Base-by-base conservation (phyloP, 257 asterid species). In the Perilla frutescens region DNA sequence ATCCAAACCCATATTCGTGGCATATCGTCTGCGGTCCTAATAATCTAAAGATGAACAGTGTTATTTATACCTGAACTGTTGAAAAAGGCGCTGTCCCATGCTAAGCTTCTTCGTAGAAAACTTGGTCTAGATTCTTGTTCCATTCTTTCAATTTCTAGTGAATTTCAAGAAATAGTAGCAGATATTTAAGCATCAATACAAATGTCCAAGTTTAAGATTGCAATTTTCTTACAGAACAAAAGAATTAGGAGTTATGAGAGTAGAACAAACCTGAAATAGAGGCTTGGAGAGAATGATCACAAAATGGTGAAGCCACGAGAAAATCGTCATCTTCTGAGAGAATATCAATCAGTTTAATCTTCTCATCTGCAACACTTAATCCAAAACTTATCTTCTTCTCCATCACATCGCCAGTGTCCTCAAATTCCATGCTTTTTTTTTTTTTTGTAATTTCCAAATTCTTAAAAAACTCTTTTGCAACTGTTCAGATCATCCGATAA, bases 51-150 rank as follows among this genome's bases (percentile, higher is more conserved):
- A 20, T 20, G 26, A 8, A 14, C 14, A 62, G 1, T 43, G 8
- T 7, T 4, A 36, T 4, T 1, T 7, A 7, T 62, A 88, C 96
- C 96, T 5, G 89, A 84, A 72, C 81, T 76, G 49, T 81, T 76
- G 79, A 76, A 83, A 66, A 91, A 91, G 29, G 94, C 91, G 56
- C 55, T 78, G 63, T 91, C 90, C 97, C 97, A 91, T 47, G 96
- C 96, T 56, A 88, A 71, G 81, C 96, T 91, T 78, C 73, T 82
- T 64, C 96, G 80, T 34, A 81, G 56, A 77, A 72, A 86, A 82
- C 91, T 90, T 32, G 88, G 90, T 51, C 89, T 76, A 6, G 74
- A 71, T 37, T 79, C 67, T 68, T 64, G 75, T 63, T 58, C 59
- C 40, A 65, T 49, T 68, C 6, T 49, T 66, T 76, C 67, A 40